These are phyloP conservation scores for Globisporangium orthogonon DNA, from an alignment of 352 stramenopile species.

Conservation along the genomic window DNA sequence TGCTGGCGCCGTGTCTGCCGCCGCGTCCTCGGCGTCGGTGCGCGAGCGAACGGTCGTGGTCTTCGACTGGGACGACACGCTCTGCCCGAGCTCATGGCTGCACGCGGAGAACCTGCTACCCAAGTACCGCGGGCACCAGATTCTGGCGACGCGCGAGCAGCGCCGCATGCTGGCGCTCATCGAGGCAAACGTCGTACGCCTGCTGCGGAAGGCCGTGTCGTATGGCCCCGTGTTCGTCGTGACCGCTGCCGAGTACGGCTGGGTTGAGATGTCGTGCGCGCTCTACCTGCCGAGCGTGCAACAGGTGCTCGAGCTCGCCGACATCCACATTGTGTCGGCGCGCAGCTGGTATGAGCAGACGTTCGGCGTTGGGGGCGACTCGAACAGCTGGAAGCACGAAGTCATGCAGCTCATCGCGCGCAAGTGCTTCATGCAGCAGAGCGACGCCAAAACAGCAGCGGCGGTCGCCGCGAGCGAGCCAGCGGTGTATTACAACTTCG, in stretches of 20 bases:
- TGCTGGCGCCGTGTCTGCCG: too few species aligned
- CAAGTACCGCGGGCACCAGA: slow-evolving; percentile 73
- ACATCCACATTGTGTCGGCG: slow-evolving; percentile 84
- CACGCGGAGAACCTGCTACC: slow-evolving; percentile 74
- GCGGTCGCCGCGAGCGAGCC: slow-evolving; percentile 1
- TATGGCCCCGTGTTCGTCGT: slow-evolving; percentile 85
- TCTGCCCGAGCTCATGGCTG: slow-evolving; percentile 83
- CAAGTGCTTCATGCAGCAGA: slow-evolving; percentile 62
- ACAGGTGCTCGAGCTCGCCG: slow-evolving; percentile 52
- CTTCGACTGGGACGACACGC: slow-evolving; percentile 87
- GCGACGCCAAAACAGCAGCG: slow-evolving; percentile 1
- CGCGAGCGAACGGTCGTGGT: slow-evolving; percentile 78
- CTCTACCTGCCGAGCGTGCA: slow-evolving; percentile 69
- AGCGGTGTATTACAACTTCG: slow-evolving; percentile 67
- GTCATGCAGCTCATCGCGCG: slow-evolving; percentile 83
- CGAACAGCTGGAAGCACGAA: slow-evolving; percentile 78
- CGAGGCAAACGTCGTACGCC: slow-evolving; percentile 46
- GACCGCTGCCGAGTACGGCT: slow-evolving; percentile 73
- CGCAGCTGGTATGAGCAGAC: slow-evolving; percentile 85
- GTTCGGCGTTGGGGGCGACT: slow-evolving; percentile 70
- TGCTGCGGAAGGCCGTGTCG: slow-evolving; percentile 66
- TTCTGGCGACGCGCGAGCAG: slow-evolving; percentile 45
- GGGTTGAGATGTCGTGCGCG: slow-evolving; percentile 79
- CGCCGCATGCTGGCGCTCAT: slow-evolving; percentile 54
- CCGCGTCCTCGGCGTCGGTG: slow-evolving; percentile 17